A percentile compares a stretch with the other conserved stretches of the same genome.
phyloP scores from a whole-genome alignment of 2,329 filamentous ascomycete species.

The Berkeleyomyces rouxiae region DNA sequence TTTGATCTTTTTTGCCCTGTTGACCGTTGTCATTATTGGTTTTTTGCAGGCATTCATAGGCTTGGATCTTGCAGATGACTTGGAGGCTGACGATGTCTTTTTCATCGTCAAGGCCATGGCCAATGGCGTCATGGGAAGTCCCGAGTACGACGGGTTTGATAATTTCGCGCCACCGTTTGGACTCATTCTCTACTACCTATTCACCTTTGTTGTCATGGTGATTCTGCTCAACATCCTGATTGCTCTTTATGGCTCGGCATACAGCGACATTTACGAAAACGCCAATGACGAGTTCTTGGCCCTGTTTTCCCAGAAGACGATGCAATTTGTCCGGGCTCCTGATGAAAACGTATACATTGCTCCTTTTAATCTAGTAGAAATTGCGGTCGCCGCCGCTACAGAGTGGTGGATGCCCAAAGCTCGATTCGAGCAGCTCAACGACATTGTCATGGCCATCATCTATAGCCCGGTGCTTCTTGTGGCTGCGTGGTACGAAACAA shows the following conservation, averaged over 20 bases:
- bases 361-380: conserved; percentile 85
- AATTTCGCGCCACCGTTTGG: conserved; percentile 86
- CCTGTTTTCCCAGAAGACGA: conserved; percentile 81
- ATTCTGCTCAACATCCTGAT: conserved; percentile 90
- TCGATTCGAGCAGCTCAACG: conserved; percentile 67
- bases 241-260: conserved; percentile 90
- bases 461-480: conserved; percentile 73
- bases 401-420: conserved; percentile 87
- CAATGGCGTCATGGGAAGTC: conserved; percentile 80
- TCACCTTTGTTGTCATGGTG: conserved; percentile 92
- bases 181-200: conserved; percentile 89
- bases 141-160: conserved; percentile 79
- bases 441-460: conserved; percentile 69
- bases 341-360: conserved; percentile 98
- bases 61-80: conserved; percentile 65
- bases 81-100: conserved; percentile 46
- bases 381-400: conserved; percentile 59
- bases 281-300: conserved; percentile 92
- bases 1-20: conserved; percentile 86
- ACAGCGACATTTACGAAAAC: conserved; percentile 86
- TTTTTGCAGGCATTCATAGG: conserved; percentile 93
- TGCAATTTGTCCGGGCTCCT: conserved; percentile 90
- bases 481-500: conserved; percentile 56
- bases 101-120: conserved; percentile 73
- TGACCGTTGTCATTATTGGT: conserved; percentile 65